Conservation (phyloP, 768 basidiomycete species). For the Suillus luteus region DNA sequence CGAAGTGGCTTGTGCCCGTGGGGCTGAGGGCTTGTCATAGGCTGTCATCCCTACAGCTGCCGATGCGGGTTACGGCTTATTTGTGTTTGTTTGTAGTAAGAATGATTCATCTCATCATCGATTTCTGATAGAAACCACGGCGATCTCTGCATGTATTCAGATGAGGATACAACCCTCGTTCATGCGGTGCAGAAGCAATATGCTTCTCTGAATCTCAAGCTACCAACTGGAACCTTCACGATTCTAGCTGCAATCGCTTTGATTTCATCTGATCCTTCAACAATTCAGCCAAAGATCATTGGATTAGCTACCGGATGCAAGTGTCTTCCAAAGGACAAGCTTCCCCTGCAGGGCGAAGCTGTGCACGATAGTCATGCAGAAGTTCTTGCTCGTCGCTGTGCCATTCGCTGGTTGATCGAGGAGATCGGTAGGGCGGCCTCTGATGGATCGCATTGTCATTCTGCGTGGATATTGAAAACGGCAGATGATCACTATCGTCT, state of each 20-base stretch:
- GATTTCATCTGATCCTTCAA: slow-evolving; percentile 30
- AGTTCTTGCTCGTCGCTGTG: slow-evolving; percentile 81
- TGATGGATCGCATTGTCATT: slow-evolving; percentile 47
- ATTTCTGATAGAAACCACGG: not conserved
- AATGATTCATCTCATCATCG: slow-evolving; percentile 1
- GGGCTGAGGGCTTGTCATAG: slow-evolving; percentile 2
- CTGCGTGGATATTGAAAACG: slow-evolving; percentile 28
- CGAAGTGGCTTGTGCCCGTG: too few species aligned
- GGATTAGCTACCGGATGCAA: slow-evolving; percentile 85
- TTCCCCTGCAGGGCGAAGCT: slow-evolving; percentile 72
- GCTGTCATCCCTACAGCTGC: not conserved
- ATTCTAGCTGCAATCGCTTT: slow-evolving; percentile 61
- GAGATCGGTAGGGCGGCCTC: slow-evolving; percentile 47
- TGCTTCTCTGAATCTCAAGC: slow-evolving; percentile 46
- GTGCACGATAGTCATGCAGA: slow-evolving; percentile 93
- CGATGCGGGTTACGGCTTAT: not conserved
- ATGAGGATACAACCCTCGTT: slow-evolving; percentile 31
- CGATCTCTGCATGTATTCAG: slow-evolving; percentile 13
- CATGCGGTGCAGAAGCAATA: slow-evolving; percentile 46
- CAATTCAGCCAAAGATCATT: slow-evolving; percentile 49
- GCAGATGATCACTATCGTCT: slow-evolving; percentile 47
- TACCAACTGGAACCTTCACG: slow-evolving; percentile 60
- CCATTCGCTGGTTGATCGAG: slow-evolving; percentile 76
- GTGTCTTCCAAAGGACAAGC: slow-evolving; percentile 65
- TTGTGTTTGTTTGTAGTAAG: slow-evolving; percentile 19